Evolutionary conservation across 345 rosid genomes (phyloP).

Genomic region (Gossypium sturtianum): DNA sequence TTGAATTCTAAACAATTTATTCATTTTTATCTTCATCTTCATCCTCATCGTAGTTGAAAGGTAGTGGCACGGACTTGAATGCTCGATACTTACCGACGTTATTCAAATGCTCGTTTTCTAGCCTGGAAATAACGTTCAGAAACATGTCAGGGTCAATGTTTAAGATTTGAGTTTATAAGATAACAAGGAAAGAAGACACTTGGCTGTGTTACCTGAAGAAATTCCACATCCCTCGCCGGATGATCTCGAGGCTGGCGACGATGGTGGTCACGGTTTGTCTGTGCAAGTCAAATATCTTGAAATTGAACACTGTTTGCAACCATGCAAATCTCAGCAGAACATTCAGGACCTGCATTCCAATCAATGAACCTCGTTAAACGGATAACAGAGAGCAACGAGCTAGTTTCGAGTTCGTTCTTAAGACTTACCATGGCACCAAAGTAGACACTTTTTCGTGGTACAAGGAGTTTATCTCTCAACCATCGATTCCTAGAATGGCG

Average conservation of each 20-base stretch:
- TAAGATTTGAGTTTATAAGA: not conserved
- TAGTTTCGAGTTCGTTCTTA: not conserved
- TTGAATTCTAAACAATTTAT: conserved; percentile 7
- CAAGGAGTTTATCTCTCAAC: conserved; percentile 69
- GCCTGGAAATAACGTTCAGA: conserved; percentile 19
- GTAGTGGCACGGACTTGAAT: conserved; percentile 72
- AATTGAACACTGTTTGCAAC: conserved; percentile 53
- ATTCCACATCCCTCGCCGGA: conserved; percentile 74
- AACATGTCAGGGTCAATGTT: conserved; percentile 24
- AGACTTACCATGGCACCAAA: conserved; percentile 44
- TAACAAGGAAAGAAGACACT: not conserved
- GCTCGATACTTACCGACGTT: conserved; percentile 66
- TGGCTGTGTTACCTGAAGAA: conserved; percentile 33
- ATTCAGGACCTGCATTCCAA: conserved; percentile 18
- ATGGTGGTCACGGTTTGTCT: conserved; percentile 33
- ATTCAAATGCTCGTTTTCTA: conserved; percentile 76
- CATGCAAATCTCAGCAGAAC: conserved; percentile 59
- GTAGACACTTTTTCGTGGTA: conserved; percentile 41
- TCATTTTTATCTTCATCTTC: conserved; percentile 43
- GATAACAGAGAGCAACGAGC: not conserved
- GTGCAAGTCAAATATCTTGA: conserved; percentile 27
- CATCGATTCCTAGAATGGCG: conserved; percentile 39
- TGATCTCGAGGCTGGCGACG: conserved; percentile 59
- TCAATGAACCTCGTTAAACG: not conserved
- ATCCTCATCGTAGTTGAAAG: conserved; percentile 56